Base-by-base conservation (phyloP, 2,329 filamentous ascomycete genomes). In the Neonectria punicea region DNA sequence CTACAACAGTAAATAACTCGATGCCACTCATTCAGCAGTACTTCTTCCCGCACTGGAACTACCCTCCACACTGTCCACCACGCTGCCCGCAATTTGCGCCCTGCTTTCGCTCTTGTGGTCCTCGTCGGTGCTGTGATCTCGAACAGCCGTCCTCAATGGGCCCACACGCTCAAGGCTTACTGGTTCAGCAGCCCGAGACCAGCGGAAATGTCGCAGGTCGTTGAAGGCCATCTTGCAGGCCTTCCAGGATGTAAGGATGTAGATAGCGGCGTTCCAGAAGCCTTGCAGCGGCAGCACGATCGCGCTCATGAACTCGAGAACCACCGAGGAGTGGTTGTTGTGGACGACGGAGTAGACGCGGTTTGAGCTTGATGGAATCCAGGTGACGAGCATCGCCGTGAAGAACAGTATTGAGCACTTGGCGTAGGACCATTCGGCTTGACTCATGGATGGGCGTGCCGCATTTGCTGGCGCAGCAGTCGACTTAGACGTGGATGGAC, bases 191-290 rank as follows among this genome's bases (percentile, higher is more conserved):
- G 9, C 22, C 11, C 18, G 32, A 28, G 25, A 18, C 11, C 34
- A 25, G 11, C 46, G 20, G 34, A 54, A 30, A 25, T 50, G 16
- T 5, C 16, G 18, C 9, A 63, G 4, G 1, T 54, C 20, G 3
- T 39, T 36, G 16, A 54, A 44, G 4, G 39, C 25, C 18, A 28
- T n/a, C 30, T 30, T 46, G 36, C 61, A 64, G 11, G 54, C 59
- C 11, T n/a, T 55, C 81, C 87, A 85, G 5, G 89, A 91, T 1
- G 90, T 92, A 6, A 85, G 83, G 11, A 87, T 78, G 76, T 94
- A 94, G 65, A 94, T 92, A 56, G 90, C 74, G 20, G 88, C 86
- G 75, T 94, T 94, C 91, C 92, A 94, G 72, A 93, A 90, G 0
- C 92, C 92, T 74, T 94, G 92, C 1, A 93, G 81, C 0, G 92